Evolutionary conservation across 2,329 filamentous ascomycete genomes (phyloP), one percentile per base, ranked within the genome.

Genomic region (Paecilomyces formosus): DNA sequence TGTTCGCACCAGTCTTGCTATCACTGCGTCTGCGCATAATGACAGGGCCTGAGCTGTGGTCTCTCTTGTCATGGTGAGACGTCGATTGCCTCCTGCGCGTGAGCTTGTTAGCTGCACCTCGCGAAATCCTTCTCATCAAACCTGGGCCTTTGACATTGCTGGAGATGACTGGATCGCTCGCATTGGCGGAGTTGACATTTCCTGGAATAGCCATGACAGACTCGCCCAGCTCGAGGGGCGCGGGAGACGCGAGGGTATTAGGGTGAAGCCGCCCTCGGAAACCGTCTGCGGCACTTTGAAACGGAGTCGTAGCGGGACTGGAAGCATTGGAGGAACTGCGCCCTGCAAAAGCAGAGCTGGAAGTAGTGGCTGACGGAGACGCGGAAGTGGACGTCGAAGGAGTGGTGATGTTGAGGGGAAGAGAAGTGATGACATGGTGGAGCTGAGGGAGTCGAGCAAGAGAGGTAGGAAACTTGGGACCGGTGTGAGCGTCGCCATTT

Each of bases 21-120:
- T 95, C 92, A 73, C 92, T 97, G 64, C 92, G 86, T 59, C 91
- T 84, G 62, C 93, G 86, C 74, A 96, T 85, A 56, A 96, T 89
- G 58, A 92, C 88, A 1, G 94, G 94, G 0, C 94, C 94, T 26
- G 92, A 88, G 70, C 92, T 97, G 61, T 89, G 87, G 69, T 97
- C 92, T 50, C 92, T 86, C 70, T 88, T 90, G 61, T 87, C 85
- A 21, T 88, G 84, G 52, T 88, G 84, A 0, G 87, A 87, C 2
- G 90, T 92, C 15, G 90, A 95, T 61, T 88, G 87, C 61, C 92
- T 84, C 62, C 92, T 85, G 60, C 87, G 82, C 45, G 70, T 86
- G 72, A 80, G 88, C 76, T 82, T 87, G 73, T 85, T 87, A 53
- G 85, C 85, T 5, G 92, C 90, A 61, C 88, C 86, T 66, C 89